Percentiles rank a stretch among this genome's conserved stretches.
phyloP scores from a whole-genome alignment of 2,329 filamentous ascomycete genomes.

The Penicillium sp. region DNA sequence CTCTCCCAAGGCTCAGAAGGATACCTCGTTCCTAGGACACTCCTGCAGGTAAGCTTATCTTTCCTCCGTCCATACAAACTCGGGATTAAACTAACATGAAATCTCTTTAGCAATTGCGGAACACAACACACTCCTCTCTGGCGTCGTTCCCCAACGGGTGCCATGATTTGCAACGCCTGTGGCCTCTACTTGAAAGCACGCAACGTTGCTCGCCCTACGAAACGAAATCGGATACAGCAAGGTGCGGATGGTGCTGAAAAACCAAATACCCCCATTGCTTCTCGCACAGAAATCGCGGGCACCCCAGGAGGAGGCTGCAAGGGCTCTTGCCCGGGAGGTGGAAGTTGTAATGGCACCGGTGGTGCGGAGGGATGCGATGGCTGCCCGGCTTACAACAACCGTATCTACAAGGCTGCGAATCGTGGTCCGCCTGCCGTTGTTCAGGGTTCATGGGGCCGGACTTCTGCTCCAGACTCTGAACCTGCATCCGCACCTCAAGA shows the following conservation, averaged over 20 bases:
- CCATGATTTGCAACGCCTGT: slow-evolving; percentile 97
- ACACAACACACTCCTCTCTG: slow-evolving; percentile 94
- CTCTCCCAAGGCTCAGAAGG: slow-evolving; percentile 46
- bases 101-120: slow-evolving; percentile 78
- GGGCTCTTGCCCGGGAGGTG: slow-evolving; percentile 94
- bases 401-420: slow-evolving; percentile 82
- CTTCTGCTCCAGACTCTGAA: slow-evolving; percentile 39
- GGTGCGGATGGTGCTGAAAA: slow-evolving; percentile 34
- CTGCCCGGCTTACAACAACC: slow-evolving; percentile 96
- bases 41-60: slow-evolving; percentile 46
- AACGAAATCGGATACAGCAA: slow-evolving; percentile 73
- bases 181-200: slow-evolving; percentile 93
- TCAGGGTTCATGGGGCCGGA: slow-evolving; percentile 40
- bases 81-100: slow-evolving; percentile 17
- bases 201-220: slow-evolving; percentile 88
- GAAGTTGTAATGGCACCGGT: slow-evolving; percentile 93
- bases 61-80: not conserved
- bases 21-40: slow-evolving; percentile 49
- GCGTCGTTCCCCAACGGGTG: slow-evolving; percentile 89
- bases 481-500: slow-evolving; percentile 28
- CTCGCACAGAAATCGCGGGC: slow-evolving; percentile 35
- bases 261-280: slow-evolving; percentile 38
- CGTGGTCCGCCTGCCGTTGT: slow-evolving; percentile 43
- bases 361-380: slow-evolving; percentile 94
- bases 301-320: slow-evolving; percentile 48